A percentile compares a stretch with the other conserved stretches of the same genome.
phyloP scores from a whole-genome alignment of 1,284 basidiomycete genomes.

The Pseudozyma sp. region DNA sequence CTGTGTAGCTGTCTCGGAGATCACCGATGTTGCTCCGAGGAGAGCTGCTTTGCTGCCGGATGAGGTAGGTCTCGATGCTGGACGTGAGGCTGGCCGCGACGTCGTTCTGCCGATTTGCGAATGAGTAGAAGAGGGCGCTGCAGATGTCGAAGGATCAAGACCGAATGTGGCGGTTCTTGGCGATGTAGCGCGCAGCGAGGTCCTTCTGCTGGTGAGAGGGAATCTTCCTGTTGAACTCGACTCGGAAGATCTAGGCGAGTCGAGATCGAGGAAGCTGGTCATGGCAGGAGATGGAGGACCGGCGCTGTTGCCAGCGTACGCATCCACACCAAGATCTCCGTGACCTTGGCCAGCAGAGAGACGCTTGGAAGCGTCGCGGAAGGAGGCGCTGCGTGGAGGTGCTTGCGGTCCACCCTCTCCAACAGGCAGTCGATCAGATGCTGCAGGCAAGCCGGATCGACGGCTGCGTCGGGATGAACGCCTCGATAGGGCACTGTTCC shows the following conservation, averaged over 20 bases:
- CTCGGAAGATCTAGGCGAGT: slow-evolving; percentile 39
- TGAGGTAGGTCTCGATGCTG: slow-evolving; percentile 18
- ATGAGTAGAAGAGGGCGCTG: slow-evolving; percentile 5
- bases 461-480: slow-evolving; percentile 35
- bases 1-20: neutral
- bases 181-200: slow-evolving; percentile 32
- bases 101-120: neutral
- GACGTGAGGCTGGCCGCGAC: slow-evolving; percentile 18
- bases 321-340: slow-evolving; percentile 40
- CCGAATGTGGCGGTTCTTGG: slow-evolving; percentile 12
- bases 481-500: slow-evolving; percentile 10
- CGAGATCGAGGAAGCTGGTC: slow-evolving; percentile 46
- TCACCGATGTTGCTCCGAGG: neutral
- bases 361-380: slow-evolving; percentile 40
- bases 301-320: slow-evolving; percentile 11
- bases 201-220: slow-evolving; percentile 30
- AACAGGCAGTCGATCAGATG: slow-evolving; percentile 34
- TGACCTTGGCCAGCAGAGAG: slow-evolving; percentile 21
- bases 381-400: slow-evolving; percentile 42
- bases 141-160: slow-evolving; percentile 5
- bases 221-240: slow-evolving; percentile 19
- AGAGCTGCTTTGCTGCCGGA: slow-evolving; percentile 17
- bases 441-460: slow-evolving; percentile 29
- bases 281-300: slow-evolving; percentile 36
- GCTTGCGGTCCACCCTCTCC: slow-evolving; percentile 39